Evolutionary conservation across 768 basidiomycete genomes (phyloP), one percentile per base, ranked within the genome.

Genomic region (Sporobolomyces pararoseus): DNA sequence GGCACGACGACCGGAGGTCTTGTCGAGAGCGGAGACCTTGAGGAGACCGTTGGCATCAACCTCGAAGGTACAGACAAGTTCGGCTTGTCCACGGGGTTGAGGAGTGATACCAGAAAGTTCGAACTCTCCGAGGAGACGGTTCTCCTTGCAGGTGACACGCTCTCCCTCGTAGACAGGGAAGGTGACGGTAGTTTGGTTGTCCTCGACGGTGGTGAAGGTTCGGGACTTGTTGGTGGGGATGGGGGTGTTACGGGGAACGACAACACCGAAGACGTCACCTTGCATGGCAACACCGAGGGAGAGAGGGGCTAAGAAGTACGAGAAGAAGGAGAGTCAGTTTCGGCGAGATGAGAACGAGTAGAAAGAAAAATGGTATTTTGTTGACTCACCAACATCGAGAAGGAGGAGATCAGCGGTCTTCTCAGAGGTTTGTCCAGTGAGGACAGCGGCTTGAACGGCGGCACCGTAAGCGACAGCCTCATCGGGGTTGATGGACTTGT

Each of bases 91-190:
- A 79, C 96, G 90, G 77, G 89, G 94, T 93, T 98, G 97, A 65
- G 96, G 96, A 58, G 96, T 95, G 78, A 99, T 98, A 78, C 95
- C 94, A 68, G 84, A 96, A 76, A 99, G 91, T 84, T 99, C 96
- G 82, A 99, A 99, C 83, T 99, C 96, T 78, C 96, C 96, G 77
- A 99, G 90, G 71, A 99, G 84, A 81, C 96, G 88, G 84, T 98
- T 99, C 84, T 99, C 96, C 78, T 93, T 90, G 85, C 96, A 99
- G 79, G 98, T 95, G 39, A 95, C 98, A 75, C 96, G 93, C 83
- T 99, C 96, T 79, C 96, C 96, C 85, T 99, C 96, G 83, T 99
- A 98, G 52, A 99, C 96, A 77, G 96, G 96, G 91, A 98, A 99
- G 75, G 95, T 97, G 83, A 99, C 96, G 71, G 91, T 95, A 71